Conservation (phyloP, 2,329 filamentous ascomycete genomes). For the Hymenotorrendiella dingleyae region DNA sequence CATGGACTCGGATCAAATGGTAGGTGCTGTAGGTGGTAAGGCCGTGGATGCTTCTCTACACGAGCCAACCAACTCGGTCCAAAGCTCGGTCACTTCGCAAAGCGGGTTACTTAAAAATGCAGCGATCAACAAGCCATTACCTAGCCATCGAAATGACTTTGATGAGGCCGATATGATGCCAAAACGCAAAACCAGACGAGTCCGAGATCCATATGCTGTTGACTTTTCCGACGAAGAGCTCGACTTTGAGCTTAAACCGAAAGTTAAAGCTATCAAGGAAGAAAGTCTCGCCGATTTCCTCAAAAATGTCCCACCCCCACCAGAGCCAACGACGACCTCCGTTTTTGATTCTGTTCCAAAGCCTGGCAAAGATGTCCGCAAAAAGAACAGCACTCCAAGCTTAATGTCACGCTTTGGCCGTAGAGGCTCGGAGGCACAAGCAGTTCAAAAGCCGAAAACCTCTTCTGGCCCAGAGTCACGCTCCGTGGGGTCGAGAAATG, state of each 20-base stretch:
- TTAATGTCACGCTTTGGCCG: constrained; percentile 54
- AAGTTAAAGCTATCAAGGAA: constrained; percentile 35
- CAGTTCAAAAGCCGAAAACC: constrained; percentile 15
- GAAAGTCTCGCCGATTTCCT: constrained; percentile 72
- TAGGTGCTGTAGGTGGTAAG: constrained; percentile 45
- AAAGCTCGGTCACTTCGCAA: constrained; percentile 58
- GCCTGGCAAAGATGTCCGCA: constrained; percentile 42
- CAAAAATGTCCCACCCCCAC: constrained; percentile 61
- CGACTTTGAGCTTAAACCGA: constrained; percentile 22
- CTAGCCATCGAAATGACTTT: constrained; percentile 16
- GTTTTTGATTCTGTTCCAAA: constrained; percentile 15
- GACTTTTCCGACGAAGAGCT: constrained; percentile 54
- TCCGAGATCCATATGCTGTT: constrained; percentile 90
- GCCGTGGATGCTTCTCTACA: constrained; percentile 53
- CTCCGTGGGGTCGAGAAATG: constrained; percentile 23
- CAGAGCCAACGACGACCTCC: constrained; percentile 35
- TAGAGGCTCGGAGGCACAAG: constrained; percentile 23
- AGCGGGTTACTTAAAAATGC: constrained; percentile 55
- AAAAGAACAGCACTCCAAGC: constrained; percentile 58
- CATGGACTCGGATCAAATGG: constrained; percentile 78
- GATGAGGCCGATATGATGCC: constrained; percentile 45
- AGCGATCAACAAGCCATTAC: constrained; percentile 30
- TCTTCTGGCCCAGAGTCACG: constrained; percentile 26
- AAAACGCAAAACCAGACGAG: constrained; percentile 67
- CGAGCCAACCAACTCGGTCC: constrained; percentile 38